phyloP scores from a whole-genome alignment of 2,329 filamentous ascomycete species.

The Clarireedia sp. region DNA sequence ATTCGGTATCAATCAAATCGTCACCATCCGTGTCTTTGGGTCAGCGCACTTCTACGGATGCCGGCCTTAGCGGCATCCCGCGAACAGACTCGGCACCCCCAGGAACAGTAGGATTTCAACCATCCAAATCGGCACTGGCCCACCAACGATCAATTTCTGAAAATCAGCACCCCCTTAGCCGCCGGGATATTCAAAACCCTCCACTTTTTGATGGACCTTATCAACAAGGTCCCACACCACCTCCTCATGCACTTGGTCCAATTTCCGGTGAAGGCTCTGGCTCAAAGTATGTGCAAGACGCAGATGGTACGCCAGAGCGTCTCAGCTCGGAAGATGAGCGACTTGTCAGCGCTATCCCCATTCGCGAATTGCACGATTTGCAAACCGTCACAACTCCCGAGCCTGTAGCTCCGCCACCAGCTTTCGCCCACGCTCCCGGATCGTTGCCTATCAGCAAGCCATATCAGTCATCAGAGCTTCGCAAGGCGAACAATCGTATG shows the following conservation, averaged over 20 bases:
- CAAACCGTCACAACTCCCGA: conserved; percentile 54
- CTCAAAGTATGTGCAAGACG: conserved; percentile 36
- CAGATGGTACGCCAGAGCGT: conserved; percentile 42
- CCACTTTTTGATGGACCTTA: conserved; percentile 23
- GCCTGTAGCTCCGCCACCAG: conserved; percentile 70
- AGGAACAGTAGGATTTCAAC: conserved; percentile 24
- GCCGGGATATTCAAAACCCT: conserved; percentile 18
- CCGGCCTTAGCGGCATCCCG: conserved; percentile 13
- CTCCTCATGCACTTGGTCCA: conserved; percentile 20
- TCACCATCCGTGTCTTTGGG: conserved; percentile 38
- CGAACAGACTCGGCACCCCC: conserved; percentile 47
- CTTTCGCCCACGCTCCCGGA: conserved; percentile 68
- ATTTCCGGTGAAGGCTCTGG: conserved; percentile 23
- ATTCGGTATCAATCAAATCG: conserved; percentile 41
- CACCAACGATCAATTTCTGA: conserved; percentile 30
- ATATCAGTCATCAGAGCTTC: conserved; percentile 67
- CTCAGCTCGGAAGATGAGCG: conserved; percentile 51
- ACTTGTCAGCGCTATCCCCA: conserved; percentile 32
- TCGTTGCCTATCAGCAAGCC: conserved; percentile 62
- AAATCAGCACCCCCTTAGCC: conserved; percentile 20
- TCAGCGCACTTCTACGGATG: conserved; percentile 16
- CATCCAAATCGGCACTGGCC: conserved; percentile 6
- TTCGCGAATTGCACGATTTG: conserved; percentile 47
- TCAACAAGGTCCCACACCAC: conserved; percentile 20
- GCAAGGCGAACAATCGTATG: conserved; percentile 74